Conservation (phyloP, 2,329 filamentous ascomycete genomes). For the Huntiella savannae region DNA sequence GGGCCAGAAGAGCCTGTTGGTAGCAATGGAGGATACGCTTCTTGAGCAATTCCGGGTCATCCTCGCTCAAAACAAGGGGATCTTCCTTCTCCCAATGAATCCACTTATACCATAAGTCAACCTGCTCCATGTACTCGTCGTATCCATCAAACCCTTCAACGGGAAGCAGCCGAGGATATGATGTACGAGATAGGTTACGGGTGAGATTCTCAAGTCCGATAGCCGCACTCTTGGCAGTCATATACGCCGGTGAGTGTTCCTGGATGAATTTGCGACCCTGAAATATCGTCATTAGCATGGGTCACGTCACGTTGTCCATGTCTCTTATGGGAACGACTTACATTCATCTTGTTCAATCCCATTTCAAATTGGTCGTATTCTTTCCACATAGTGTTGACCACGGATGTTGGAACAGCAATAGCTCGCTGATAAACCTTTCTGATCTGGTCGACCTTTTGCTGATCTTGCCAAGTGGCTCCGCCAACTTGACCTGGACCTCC, state of each 20-base stretch:
- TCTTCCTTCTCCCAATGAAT: constrained; percentile 91
- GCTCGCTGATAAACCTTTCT: constrained; percentile 86
- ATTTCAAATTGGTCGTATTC: constrained; percentile 96
- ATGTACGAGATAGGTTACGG: constrained; percentile 54
- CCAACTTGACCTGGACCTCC: constrained; percentile 70
- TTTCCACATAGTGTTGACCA: constrained; percentile 76
- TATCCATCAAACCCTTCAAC: constrained; percentile 73
- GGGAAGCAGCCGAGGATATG: constrained; percentile 64
- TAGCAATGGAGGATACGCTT: constrained; percentile 75
- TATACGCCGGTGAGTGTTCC: constrained; percentile 80
- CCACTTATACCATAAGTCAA: constrained; percentile 84
- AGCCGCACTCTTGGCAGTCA: constrained; percentile 84
- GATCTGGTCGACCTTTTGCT: constrained; percentile 90
- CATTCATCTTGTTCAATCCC: constrained; percentile 77
- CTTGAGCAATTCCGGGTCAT: constrained; percentile 58
- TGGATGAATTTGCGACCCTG: constrained; percentile 87
- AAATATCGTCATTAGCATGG: background rate
- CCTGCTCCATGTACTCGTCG: constrained; percentile 64
- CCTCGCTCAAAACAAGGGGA: constrained; percentile 64
- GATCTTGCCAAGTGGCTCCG: constrained; percentile 81
- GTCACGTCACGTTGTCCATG: background rate
- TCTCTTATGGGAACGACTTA: constrained; percentile 23
- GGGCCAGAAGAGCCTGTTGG: constrained; percentile 79
- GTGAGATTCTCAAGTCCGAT: constrained; percentile 82
- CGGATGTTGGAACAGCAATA: constrained; percentile 67